Evolutionary conservation across 139 green algal species (phyloP).

Genomic region (Coccomyxa sp.): DNA sequence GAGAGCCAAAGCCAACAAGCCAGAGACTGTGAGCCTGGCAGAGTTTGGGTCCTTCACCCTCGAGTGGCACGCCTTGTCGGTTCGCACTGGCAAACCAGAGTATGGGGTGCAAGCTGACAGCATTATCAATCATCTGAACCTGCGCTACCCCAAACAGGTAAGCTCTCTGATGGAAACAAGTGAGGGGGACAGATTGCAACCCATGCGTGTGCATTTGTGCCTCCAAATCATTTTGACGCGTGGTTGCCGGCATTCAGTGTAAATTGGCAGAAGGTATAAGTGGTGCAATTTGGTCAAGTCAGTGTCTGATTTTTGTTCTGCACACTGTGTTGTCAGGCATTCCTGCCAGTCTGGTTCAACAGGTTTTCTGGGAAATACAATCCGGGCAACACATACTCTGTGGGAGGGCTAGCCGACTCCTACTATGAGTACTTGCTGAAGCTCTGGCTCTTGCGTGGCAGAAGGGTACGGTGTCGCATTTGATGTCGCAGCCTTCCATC

Average conservation of each 20-base stretch:
- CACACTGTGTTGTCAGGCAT: neutral
- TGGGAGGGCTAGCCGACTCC: constrained; percentile 28
- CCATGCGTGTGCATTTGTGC: too few relatives aligned
- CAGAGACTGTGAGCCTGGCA: neutral
- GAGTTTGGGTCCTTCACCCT: constrained; percentile 24
- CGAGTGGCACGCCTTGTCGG: constrained; percentile 70
- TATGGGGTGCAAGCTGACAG: constrained; percentile 37
- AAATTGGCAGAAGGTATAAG: too few relatives aligned
- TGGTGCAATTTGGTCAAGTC: too few relatives aligned
- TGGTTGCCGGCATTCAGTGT: too few relatives aligned
- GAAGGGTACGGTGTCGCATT: neutral
- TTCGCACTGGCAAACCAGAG: constrained; percentile 43
- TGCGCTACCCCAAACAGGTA: constrained; percentile 4
- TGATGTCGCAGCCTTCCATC: neutral
- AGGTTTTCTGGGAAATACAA: neutral
- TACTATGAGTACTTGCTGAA: constrained; percentile 42
- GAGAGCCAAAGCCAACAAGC: too few relatives aligned
- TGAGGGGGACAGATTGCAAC: too few relatives aligned
- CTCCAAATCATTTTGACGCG: too few relatives aligned
- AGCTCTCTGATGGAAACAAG: neutral
- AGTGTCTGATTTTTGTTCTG: too few relatives aligned
- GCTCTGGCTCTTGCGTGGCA: constrained; percentile 11
- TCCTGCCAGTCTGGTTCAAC: constrained; percentile 19
- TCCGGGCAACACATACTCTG: neutral
- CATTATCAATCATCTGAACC: constrained; percentile 20